Evolutionary conservation across 179 eudicot species (phyloP).

Genomic region (Silene coronaria): DNA sequence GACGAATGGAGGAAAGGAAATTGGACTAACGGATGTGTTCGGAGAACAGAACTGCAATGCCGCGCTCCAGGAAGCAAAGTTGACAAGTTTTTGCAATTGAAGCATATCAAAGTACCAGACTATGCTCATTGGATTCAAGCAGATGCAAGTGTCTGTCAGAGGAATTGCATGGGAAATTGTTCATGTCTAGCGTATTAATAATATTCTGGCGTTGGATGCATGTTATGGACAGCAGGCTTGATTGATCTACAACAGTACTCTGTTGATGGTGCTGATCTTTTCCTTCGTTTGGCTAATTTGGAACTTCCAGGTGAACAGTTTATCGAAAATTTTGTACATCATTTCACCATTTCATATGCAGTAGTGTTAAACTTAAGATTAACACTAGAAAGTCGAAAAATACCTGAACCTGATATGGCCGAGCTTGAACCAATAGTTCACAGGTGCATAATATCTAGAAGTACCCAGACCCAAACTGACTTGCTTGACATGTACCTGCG

Average conservation of each 20-base stretch:
- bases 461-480: background rate
- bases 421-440: no score
- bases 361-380: background rate
- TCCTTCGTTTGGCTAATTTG: slow-evolving; percentile 22
- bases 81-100: slow-evolving; percentile 32
- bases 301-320: slow-evolving; percentile 16
- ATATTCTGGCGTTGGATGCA: slow-evolving; percentile 8
- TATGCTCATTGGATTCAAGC: background rate
- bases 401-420: no score
- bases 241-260: slow-evolving; percentile 15
- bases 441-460: no score
- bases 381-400: no score
- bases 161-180: background rate
- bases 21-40: slow-evolving; percentile 40
- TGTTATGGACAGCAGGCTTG: slow-evolving; percentile 17
- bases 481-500: no score
- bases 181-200: slow-evolving; percentile 13
- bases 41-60: slow-evolving; percentile 30
- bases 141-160: background rate
- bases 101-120: slow-evolving; percentile 32
- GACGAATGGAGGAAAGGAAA: slow-evolving; percentile 40
- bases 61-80: no score
- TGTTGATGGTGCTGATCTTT: slow-evolving; percentile 14
- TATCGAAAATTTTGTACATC: background rate
- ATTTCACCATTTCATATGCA: background rate